Evolutionary conservation across 2,329 filamentous ascomycete genomes (phyloP).

Genomic region (Talaromyces sp.): DNA sequence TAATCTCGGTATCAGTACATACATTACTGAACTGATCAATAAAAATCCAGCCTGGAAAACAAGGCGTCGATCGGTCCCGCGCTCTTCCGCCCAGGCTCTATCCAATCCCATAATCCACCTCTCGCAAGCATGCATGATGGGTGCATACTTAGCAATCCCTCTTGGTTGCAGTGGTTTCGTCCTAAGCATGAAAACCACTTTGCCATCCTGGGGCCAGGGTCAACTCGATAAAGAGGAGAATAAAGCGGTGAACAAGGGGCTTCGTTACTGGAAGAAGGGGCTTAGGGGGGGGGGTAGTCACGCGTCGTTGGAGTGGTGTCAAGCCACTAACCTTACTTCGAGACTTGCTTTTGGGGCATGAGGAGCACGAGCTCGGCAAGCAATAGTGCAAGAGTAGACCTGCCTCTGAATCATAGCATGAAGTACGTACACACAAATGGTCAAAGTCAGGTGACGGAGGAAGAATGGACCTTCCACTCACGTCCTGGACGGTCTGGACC

Average conservation of each 20-base stretch:
- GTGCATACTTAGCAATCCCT: neutral
- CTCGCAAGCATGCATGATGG: neutral
- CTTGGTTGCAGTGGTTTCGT: neutral
- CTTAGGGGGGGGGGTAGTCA: neutral
- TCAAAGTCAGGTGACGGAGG: neutral
- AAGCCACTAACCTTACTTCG: constrained; percentile 6
- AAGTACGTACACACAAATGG: neutral
- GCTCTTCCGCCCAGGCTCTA: neutral
- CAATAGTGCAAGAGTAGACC: neutral
- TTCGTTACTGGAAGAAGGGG: neutral
- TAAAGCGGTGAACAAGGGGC: constrained; percentile 6
- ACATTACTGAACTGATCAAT: neutral
- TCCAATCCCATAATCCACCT: neutral
- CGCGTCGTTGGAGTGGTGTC: neutral
- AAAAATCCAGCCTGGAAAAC: constrained; percentile 5
- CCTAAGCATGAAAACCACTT: neutral
- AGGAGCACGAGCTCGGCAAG: neutral
- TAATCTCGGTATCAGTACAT: neutral
- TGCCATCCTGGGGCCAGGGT: too few relatives aligned
- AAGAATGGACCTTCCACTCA: neutral
- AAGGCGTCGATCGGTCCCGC: constrained; percentile 5
- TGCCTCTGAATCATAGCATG: neutral
- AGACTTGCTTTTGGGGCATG: neutral
- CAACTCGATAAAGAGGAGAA: neutral
- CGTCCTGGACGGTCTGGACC: neutral